Base-by-base conservation (phyloP, 208 protist genomes). In the Trypanosoma scelopori region DNA sequence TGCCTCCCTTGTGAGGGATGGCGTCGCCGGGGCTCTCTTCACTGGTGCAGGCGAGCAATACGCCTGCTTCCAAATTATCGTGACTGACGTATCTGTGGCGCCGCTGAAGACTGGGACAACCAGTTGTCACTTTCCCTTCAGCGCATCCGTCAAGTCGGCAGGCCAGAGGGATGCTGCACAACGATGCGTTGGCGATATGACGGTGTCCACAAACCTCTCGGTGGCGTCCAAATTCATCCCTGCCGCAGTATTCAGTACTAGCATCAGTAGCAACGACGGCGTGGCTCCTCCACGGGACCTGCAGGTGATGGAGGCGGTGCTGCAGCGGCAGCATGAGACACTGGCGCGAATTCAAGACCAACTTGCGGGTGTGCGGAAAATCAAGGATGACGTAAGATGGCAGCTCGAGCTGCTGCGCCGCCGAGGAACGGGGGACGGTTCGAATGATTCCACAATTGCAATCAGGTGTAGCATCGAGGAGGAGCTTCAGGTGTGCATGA, bases 401-500 rank as follows among this genome's bases (percentile, higher is more conserved):
- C 45, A 57, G 35, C 45, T 73, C 3, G 45, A 52, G 30, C 11
- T 12, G 1, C 20, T 63, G 48, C 28, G 42, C 25, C 43, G 43
- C 25, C 25, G 25, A 27, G 55, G 32, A 37, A 37, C 3, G 9
- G 9, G 32, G 9, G 32, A 37, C 32, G 9, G 3, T 11, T 39
- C 25, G 25, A 32, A 1, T 3, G 50, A 37, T 27, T 3, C 25
- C 25, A 37, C 32, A 37, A 37, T 37, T 3, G 25, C 13, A 18
- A 55, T 37, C 27, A 55, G 50, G 51, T 28, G 35, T 11, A 37
- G 63, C 15, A 58, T 82, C n/a, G 52, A 70, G n/a, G 20, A 28
- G 22, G 75, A 71, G 15, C 50, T 88, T 18, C 39, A 63, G 2
- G 58, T n/a, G 27, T 67, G 76, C 39, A 55, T 71, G 56, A 5